Base-by-base conservation (phyloP, 1,139 yeast species). In the Geotrichum aggregatum region DNA sequence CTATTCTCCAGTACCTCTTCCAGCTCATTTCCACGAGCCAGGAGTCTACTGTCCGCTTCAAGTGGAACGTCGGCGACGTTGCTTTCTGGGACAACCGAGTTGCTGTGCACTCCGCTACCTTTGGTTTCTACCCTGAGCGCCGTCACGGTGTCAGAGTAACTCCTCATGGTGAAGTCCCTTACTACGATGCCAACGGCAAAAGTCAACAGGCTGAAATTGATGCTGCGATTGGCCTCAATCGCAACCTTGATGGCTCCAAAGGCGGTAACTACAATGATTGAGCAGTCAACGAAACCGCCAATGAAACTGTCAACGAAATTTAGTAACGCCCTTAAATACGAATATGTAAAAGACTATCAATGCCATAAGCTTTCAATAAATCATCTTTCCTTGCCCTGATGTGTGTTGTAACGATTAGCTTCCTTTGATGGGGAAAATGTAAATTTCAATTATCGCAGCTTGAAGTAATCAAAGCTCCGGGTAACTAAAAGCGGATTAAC, bases 1-100 rank as follows among this genome's bases (percentile, higher is more conserved):
- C 74, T 31, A 74, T 84, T 56, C 68, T 83, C 57, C 67, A 75
- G 47, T 77, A 82, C 60, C 69, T 84, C 59, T 75, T 74, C 57
- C 68, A 71, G 41, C 80, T 80, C 60, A 71, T 82, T 50, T 78
- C 77, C 54, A 76, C 71, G 35, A 68, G 77, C 34, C 76, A 74
- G 24, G 84, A 80, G 62, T 71, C 79, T 57, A 82, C 80, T 54
- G 71, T 79, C 21, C 74, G 87, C 58, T 80, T 80, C 55, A 70
- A 66, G 52, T 82, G 84, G 82, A 77, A 76, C 57, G 76, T 75
- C 34, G 72, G 76, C 50, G 80, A 87, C 6, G 83, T 84, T 30
- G 87, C 82, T 24, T 69, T 82, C 22, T 84, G 89, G 88, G 91
- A 84, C 63, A 84, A 84, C 70, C 77, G 91, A 67, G 71, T 80